These are phyloP conservation scores for Trifolium subterraneum DNA, from an alignment of 306 rosid genomes.

Conservation along the genomic window DNA sequence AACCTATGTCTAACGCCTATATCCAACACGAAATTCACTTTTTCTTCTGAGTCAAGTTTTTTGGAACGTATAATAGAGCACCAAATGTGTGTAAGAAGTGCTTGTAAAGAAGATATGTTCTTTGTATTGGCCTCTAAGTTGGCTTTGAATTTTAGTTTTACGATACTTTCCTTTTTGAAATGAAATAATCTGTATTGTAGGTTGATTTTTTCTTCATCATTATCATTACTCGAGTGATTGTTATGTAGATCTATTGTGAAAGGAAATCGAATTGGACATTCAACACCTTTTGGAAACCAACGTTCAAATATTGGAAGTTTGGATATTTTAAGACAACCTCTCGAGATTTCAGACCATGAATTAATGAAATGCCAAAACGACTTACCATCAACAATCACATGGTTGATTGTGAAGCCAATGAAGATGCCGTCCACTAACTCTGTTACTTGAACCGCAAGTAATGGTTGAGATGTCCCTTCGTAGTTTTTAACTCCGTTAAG, in stretches of 20 bases:
- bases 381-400: not conserved
- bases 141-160: conserved; percentile 49
- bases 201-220: not conserved
- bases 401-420: not conserved
- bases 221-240: not conserved
- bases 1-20: conserved; percentile 39
- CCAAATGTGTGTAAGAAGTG: conserved; percentile 48
- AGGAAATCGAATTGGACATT: conserved; percentile 9
- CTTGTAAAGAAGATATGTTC: conserved; percentile 52
- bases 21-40: not conserved
- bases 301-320: not conserved
- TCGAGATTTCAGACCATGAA: not conserved
- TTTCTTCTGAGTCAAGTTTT: conserved; percentile 8
- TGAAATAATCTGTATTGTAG: conserved; percentile 25
- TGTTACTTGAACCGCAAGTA: not conserved
- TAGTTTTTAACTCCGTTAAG: not conserved
- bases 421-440: not conserved
- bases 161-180: conserved; percentile 37
- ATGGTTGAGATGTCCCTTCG: not conserved
- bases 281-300: not conserved
- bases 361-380: not conserved
- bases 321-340: not conserved
- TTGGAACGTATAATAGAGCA: conserved; percentile 36
- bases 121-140: conserved; percentile 20
- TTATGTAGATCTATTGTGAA: not conserved